These are phyloP conservation scores for Claviceps maximensis DNA, from an alignment of 2,329 filamentous ascomycete species.

Conservation along the genomic window DNA sequence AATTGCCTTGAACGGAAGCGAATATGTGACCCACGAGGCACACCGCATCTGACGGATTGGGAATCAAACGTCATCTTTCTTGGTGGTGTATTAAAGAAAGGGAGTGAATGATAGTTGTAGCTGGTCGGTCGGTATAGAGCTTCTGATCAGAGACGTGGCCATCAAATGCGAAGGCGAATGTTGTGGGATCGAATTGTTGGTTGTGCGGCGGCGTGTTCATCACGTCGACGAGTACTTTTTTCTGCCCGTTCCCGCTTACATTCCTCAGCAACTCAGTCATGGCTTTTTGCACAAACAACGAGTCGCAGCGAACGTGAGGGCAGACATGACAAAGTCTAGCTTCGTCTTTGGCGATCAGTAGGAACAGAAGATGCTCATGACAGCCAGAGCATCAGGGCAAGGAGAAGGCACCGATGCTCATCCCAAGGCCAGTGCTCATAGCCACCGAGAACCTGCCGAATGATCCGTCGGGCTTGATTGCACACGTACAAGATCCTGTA, in stretches of 20 bases:
- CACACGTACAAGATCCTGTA: neutral
- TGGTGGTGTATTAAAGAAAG: neutral
- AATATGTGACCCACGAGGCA: neutral
- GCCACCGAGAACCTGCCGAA: neutral
- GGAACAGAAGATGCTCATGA: neutral
- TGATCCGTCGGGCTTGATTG: too few species aligned
- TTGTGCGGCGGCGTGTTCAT: neutral
- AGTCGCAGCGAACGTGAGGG: neutral
- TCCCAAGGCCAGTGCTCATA: neutral
- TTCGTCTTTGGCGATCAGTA: neutral
- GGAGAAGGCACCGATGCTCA: neutral
- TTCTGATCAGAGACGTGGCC: constrained; percentile 2
- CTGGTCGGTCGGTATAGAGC: neutral
- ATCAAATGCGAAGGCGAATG: constrained; percentile 2
- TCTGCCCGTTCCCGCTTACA: neutral
- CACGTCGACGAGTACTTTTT: neutral
- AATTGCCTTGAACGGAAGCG: neutral
- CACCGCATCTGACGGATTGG: neutral
- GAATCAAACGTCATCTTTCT: neutral
- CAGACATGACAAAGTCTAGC: neutral
- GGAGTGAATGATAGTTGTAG: neutral
- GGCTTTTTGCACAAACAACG: neutral
- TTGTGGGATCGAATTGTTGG: constrained; percentile 1
- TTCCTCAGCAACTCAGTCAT: neutral
- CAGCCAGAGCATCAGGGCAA: neutral